Evolutionary conservation across 352 stramenopile species (phyloP).

Genomic region (Peronospora belbahrii): DNA sequence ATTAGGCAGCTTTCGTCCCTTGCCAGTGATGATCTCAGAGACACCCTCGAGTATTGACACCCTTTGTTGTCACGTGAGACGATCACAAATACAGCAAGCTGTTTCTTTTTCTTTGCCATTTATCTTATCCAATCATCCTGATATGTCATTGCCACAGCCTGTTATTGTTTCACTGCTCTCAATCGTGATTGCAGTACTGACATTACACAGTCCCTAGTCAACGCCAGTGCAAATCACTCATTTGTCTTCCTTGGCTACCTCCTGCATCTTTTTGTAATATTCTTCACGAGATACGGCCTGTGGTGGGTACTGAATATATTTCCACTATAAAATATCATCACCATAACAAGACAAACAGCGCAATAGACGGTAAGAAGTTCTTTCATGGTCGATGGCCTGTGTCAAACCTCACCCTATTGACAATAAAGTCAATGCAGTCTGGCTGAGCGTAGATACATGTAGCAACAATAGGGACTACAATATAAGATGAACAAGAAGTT

Average conservation of each 20-base stretch:
- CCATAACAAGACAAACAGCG: background rate
- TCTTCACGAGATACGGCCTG: slow-evolving; percentile 71
- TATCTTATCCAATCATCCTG: slow-evolving; percentile 8
- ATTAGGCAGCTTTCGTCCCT: too few species aligned
- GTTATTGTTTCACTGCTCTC: background rate
- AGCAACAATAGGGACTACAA: slow-evolving; percentile 61
- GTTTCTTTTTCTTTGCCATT: slow-evolving; percentile 18
- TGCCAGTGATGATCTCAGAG: too few species aligned
- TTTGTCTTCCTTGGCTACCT: slow-evolving; percentile 59
- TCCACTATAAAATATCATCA: slow-evolving; percentile 48
- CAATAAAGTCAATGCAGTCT: slow-evolving; percentile 77
- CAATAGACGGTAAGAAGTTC: too few species aligned
- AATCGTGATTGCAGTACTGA: background rate
- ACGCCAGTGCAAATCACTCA: background rate
- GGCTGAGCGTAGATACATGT: slow-evolving; percentile 82
- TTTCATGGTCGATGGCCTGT: background rate
- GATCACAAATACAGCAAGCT: slow-evolving; percentile 10
- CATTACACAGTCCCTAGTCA: too few species aligned
- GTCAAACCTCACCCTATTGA: slow-evolving; percentile 38
- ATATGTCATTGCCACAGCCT: background rate
- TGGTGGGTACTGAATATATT: slow-evolving; percentile 82
- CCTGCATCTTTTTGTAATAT: slow-evolving; percentile 64
- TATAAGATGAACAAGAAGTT: background rate
- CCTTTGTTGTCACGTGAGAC: background rate
- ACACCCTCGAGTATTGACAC: too few species aligned